phyloP scores from a whole-genome alignment of 192 early-diverging fungal genomes.

The Glomus cerebriforme region DNA sequence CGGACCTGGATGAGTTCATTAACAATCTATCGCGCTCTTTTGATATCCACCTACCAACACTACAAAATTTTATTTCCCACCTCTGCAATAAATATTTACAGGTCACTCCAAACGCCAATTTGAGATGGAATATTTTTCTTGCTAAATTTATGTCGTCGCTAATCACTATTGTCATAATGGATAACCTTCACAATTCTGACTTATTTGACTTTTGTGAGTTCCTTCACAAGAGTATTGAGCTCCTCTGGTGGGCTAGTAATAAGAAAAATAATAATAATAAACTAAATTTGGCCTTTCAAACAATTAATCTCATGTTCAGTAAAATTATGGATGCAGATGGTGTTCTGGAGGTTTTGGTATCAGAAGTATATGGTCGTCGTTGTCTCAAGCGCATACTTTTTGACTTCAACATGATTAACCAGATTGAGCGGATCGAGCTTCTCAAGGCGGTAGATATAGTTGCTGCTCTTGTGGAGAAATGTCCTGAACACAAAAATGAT shows the following conservation, averaged over 20 bases:
- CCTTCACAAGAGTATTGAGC: neutral
- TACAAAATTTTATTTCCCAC: neutral
- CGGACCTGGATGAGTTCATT: neutral
- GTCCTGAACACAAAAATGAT: neutral
- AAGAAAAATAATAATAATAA: neutral
- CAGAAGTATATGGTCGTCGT: neutral
- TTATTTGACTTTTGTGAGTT: neutral
- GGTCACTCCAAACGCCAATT: neutral
- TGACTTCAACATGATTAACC: neutral
- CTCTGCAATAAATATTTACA: neutral
- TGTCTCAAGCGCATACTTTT: constrained; percentile 8
- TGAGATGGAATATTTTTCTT: neutral
- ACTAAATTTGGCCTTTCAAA: neutral
- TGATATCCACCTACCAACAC: neutral
- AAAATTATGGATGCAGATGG: neutral
- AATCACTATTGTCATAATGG: neutral
- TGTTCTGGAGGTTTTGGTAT: neutral
- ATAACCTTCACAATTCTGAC: neutral
- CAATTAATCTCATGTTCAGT: neutral
- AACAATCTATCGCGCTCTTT: neutral
- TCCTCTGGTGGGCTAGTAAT: neutral
- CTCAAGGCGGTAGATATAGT: constrained; percentile 5
- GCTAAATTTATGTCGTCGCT: neutral
- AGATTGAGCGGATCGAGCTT: neutral
- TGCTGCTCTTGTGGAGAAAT: neutral